Conservation (phyloP, 2,329 filamentous ascomycete genomes). For the Mariannaea elegans region DNA sequence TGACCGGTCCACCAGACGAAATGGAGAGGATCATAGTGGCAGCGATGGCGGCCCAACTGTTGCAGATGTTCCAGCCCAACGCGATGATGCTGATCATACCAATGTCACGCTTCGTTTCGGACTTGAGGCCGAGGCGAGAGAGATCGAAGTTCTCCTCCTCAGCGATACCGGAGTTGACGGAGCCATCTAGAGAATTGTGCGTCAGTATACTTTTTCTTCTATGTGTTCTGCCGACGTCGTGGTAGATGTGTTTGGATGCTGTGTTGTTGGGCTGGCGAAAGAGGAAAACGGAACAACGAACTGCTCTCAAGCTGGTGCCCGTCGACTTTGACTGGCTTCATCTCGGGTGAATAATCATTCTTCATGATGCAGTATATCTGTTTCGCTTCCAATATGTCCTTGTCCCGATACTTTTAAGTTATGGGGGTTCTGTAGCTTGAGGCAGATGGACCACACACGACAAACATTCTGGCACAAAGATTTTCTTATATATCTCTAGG, state of each 20-base stretch:
- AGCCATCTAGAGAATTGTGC: slow-evolving; percentile 7
- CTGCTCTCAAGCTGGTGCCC: slow-evolving; percentile 15
- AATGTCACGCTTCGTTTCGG: slow-evolving; percentile 20
- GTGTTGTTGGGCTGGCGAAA: neutral
- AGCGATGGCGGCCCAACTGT: slow-evolving; percentile 24
- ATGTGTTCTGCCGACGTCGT: neutral
- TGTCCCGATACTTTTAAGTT: neutral
- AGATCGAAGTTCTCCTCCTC: slow-evolving; percentile 13
- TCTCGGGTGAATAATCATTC: slow-evolving; percentile 8
- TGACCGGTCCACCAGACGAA: slow-evolving; percentile 18
- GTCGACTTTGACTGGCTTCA: slow-evolving; percentile 6
- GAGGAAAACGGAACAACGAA: neutral
- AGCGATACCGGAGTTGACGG: slow-evolving; percentile 13
- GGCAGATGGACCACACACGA: neutral
- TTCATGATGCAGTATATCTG: slow-evolving; percentile 7
- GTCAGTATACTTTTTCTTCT: neutral
- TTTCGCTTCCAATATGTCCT: no score
- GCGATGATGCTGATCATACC: slow-evolving; percentile 21
- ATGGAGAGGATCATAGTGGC: slow-evolving; percentile 34
- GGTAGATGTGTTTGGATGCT: neutral
- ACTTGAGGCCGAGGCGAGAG: slow-evolving; percentile 18
- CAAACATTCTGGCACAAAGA: slow-evolving; percentile 1
- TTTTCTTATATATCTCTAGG: neutral
- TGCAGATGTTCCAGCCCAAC: slow-evolving; percentile 25
- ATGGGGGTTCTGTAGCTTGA: neutral